Base-by-base conservation (phyloP, 306 rosid genomes). In the Vigna mungo region DNA sequence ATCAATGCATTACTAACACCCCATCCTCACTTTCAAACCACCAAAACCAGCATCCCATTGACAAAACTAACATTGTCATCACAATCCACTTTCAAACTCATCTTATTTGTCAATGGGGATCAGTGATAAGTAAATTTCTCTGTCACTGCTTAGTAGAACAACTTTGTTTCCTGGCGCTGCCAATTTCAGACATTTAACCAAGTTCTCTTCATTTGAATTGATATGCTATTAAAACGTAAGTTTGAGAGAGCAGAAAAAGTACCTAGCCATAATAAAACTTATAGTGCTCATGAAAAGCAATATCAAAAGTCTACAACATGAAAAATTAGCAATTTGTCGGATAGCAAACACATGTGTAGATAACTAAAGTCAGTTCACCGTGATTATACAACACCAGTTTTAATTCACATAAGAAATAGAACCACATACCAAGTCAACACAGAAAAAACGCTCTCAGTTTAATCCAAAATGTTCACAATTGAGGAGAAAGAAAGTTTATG, bases 401-500 rank as follows among this genome's bases (percentile, higher is more conserved):
- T 51, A 61, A 62, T 41, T 68, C 25, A 1, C 39, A 49, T 39
- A n/a, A 32, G 41, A 68, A 34, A 25, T n/a, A 44, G 74, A 81
- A 68, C 64, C 25, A 64, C 7, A 15, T 23, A 67, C 14, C 72
- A 78, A 43, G 9, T 41, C 47, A 43, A 74, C 6, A 6, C 62
- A 23, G 12, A 68, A 70, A 62, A 41, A 64, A 37, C 21, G 39
- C 66, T 53, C 69, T 18, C 60, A 76, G 60, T 61, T 49, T 60
- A 56, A 20, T 41, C 67, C 60, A 75, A 84, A 71, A 71, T 47
- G 15, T 1, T 60, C 73, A 81, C 51, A 25, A 58, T 54, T 2
- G 0, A 27, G 49, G 18, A 72, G 13, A 44, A 80, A 74, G 63
- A 59, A 49, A 68, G 71, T 83, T 41, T 53, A 70, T 21, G 11